A percentile compares a stretch with the other conserved stretches of the same genome.
phyloP scores from a whole-genome alignment of 2,329 filamentous ascomycete genomes.

The Neonectria neomacrospora region DNA sequence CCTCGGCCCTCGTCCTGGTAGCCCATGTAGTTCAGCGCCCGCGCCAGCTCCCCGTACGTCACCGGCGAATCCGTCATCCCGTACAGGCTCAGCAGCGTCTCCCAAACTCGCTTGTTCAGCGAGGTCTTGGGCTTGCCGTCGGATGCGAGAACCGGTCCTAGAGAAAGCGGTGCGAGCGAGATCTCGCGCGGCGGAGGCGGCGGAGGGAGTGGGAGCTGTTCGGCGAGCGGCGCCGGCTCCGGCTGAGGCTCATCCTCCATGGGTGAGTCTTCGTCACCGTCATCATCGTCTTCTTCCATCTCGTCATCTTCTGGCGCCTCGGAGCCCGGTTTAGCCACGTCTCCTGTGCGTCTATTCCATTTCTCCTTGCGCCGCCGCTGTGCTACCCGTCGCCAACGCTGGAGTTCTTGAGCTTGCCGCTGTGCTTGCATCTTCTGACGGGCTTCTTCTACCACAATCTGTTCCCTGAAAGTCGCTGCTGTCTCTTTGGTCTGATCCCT shows the following conservation, averaged over 20 bases:
- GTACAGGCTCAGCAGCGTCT: constrained; percentile 24
- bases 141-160: neutral
- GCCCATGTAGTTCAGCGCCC: constrained; percentile 24
- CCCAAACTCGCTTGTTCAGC: constrained; percentile 35
- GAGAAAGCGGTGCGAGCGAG: neutral
- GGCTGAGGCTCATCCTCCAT: neutral
- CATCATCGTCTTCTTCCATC: neutral
- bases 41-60: constrained; percentile 21
- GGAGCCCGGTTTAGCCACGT: neutral
- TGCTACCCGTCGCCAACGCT: constrained; percentile 3
- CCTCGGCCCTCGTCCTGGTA: constrained; percentile 26
- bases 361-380: constrained; percentile 13
- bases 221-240: neutral
- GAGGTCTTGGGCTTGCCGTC: constrained; percentile 12
- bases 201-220: constrained; percentile 21
- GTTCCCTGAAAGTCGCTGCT: neutral
- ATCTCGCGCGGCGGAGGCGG: constrained; percentile 4
- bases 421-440: constrained; percentile 7
- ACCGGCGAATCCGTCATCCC: constrained; percentile 3
- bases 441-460: neutral
- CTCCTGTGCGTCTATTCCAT: neutral
- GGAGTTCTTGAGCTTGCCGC: constrained; percentile 9
- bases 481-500: neutral
- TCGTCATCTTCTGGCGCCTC: constrained; percentile 3
- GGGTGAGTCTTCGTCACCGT: neutral